Evolutionary conservation across 208 protist genomes (phyloP).

Genomic region (Kentomonas sorsogonicus): DNA sequence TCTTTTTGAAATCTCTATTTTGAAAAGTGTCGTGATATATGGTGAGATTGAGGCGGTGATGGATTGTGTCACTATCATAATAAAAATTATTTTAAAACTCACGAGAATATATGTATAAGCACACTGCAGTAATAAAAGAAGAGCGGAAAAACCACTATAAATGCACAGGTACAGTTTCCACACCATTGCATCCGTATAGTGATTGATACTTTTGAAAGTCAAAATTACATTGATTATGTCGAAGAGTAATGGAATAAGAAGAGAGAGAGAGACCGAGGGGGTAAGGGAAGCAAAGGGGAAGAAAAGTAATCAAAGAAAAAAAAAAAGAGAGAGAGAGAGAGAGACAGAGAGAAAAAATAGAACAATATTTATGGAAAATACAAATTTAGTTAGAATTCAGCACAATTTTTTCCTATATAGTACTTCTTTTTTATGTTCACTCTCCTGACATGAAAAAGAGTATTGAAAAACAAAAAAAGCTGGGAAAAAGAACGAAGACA

Average conservation of each 20-base stretch:
- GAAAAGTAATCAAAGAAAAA: conserved; percentile 6
- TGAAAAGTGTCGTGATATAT: too few species aligned
- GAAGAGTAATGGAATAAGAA: too few species aligned
- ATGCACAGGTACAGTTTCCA: conserved; percentile 30
- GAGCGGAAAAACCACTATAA: too few species aligned
- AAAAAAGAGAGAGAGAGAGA: conserved; percentile 4
- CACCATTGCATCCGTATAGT: background rate
- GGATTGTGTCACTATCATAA: too few species aligned
- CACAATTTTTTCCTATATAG: conserved; percentile 1
- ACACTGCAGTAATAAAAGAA: conserved; percentile 72
- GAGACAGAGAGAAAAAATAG: background rate
- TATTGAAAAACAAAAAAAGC: conserved; percentile 14
- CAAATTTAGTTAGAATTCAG: background rate
- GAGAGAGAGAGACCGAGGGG: background rate
- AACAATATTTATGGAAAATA: conserved; percentile 1
- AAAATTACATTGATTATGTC: background rate
- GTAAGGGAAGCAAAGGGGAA: background rate
- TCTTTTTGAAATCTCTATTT: too few species aligned
- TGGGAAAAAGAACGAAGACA: conserved; percentile 10
- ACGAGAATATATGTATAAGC: background rate
- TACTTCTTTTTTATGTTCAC: conserved; percentile 4
- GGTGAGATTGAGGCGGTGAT: too few species aligned
- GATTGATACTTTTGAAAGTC: background rate
- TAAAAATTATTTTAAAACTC: background rate
- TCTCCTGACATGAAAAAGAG: background rate